A percentile compares a stretch with the other conserved stretches of the same genome.
These are phyloP conservation scores for Salix exigua DNA, from an alignment of 345 rosid genomes.

Conservation along the genomic window DNA sequence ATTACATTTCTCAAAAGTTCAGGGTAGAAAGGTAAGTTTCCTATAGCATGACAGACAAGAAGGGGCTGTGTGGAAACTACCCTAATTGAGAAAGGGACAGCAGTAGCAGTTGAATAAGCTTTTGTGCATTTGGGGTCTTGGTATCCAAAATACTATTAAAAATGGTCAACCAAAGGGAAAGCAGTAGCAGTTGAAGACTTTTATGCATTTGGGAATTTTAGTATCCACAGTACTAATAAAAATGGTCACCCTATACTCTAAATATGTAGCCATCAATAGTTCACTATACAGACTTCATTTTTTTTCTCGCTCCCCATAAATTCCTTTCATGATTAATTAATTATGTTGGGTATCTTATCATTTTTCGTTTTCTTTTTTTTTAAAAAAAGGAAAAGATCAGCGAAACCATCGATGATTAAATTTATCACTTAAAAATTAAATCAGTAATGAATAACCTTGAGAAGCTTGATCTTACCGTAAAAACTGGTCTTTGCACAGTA, in stretches of 20 bases:
- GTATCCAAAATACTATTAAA: background rate
- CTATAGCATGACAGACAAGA: background rate
- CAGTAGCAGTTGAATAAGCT: background rate
- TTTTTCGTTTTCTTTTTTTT: background rate
- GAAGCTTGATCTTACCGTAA: constrained; percentile 4
- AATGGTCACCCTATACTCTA: background rate
- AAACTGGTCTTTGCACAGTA: background rate
- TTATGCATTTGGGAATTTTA: background rate
- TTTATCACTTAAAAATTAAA: background rate
- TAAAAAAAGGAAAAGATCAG: background rate
- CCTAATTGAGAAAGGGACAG: background rate
- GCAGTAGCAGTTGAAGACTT: background rate
- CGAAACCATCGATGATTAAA: background rate
- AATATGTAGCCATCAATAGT: background rate
- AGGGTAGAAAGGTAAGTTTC: background rate
- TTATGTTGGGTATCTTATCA: background rate
- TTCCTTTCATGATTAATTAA: background rate
- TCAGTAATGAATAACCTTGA: background rate
- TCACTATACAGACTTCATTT: background rate
- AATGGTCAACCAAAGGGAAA: background rate
- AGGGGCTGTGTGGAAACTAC: background rate
- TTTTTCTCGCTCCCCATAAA: background rate
- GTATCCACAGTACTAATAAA: background rate
- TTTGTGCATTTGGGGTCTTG: background rate
- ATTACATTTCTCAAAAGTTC: background rate